Conservation (phyloP, 805 yeast species). For the Cyberlindnera xishuangbannaensis region DNA sequence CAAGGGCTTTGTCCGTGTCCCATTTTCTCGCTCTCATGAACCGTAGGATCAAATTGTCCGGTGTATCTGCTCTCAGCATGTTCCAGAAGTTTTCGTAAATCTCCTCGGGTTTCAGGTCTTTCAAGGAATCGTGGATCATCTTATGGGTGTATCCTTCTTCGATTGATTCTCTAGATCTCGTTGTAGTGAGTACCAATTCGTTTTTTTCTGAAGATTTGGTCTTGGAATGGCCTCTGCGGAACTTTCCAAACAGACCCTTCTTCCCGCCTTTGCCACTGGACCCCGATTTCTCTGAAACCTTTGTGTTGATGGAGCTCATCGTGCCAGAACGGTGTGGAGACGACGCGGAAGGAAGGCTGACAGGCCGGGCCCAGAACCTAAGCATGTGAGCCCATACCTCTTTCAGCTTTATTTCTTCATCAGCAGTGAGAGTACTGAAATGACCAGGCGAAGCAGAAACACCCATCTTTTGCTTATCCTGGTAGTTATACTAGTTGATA, state of each 20-base stretch:
- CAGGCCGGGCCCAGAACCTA: conserved; percentile 50
- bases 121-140: conserved; percentile 42
- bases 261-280: conserved; percentile 13
- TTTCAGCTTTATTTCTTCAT: conserved; percentile 60
- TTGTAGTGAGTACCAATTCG: conserved; percentile 18
- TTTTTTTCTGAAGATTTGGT: conserved; percentile 11
- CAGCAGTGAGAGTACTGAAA: conserved; percentile 39
- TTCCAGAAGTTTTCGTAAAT: conserved; percentile 50
- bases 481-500: no score
- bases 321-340: conserved; percentile 11
- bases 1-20: conserved; percentile 60
- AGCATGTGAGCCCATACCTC: conserved; percentile 66
- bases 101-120: conserved; percentile 45
- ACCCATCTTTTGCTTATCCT: no score
- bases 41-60: conserved; percentile 73
- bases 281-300: conserved; percentile 1
- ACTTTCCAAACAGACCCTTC: conserved; percentile 24
- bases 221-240: conserved; percentile 16
- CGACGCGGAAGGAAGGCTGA: conserved; percentile 16
- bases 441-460: conserved; percentile 33
- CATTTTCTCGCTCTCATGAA: conserved; percentile 86
- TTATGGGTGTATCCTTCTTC: conserved; percentile 30
- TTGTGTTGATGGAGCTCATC: conserved; percentile 5
- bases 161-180: conserved; percentile 26
- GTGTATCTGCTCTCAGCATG: conserved; percentile 67